Evolutionary conservation across 108 stramenopile species (phyloP), one percentile per base, ranked within the genome.

Genomic region (Cyclotella kingstonii): DNA sequence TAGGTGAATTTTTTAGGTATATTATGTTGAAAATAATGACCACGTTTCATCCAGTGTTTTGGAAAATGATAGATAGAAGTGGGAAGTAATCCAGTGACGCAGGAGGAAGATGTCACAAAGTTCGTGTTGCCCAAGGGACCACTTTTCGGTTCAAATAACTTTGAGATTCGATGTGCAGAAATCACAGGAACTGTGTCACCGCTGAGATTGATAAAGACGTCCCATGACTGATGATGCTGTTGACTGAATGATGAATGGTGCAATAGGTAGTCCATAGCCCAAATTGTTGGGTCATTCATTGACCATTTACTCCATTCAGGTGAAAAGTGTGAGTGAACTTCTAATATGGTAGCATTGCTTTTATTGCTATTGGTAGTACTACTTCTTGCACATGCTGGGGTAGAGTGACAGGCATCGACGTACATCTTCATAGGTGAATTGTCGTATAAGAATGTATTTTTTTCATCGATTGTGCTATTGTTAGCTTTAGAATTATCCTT

Each of bases 201-300:
- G 39, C 85, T 84, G 10, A 94, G 67, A 58, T 90, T 94, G 50
- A 90, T 73, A 28, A 83, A 91, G 19, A 87, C 79, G 62, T 94
- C 90, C 88, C 88, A 90, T 11, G 79, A 35, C 12, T 60, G 72
- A n/a, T 39, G 47, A 36, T 30, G 45, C 48, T 15, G 70, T 57
- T 9, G 74, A 73, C 44, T 66, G 44, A 70, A 45, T 9, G 21
- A 36, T 2, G 33, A 15, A 70, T 79, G 68, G 33, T 65, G 34
- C 5, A 56, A 45, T 2, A 80, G 40, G 35, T 76, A 70, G 18
- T 88, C 81, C 83, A 94, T 78, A 15, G 79, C 83, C 89, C 89
- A 90, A 17, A 87, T 49, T 1, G 88, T 89, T 8, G 93, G 93
- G 17, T 83, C 70, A 55, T 90, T 89, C 93, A 94, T 94, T 39